A percentile compares a stretch with the other conserved stretches of the same genome.
These are phyloP conservation scores for Juglanconis sp. DNA, from an alignment of 2,329 filamentous ascomycete species.

Conservation along the genomic window DNA sequence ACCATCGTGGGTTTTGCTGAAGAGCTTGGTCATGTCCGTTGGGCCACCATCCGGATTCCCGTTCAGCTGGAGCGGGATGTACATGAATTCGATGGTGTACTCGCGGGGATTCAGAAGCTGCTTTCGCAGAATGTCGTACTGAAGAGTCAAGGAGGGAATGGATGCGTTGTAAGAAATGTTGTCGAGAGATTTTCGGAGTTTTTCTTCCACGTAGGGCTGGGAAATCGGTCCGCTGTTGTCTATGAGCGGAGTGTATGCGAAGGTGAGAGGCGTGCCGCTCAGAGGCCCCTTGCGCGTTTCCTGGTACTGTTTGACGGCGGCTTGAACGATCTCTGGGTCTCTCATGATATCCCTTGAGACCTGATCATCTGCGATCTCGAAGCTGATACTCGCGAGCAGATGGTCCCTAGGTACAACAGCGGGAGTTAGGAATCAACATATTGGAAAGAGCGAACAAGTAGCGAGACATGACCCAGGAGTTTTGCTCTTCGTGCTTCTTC, in stretches of 20 bases:
- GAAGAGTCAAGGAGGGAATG: not conserved
- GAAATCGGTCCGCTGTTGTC: not conserved
- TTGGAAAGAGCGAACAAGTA: not conserved
- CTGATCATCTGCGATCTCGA: slow-evolving; percentile 31
- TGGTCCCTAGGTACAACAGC: not conserved
- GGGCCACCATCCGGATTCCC: not conserved
- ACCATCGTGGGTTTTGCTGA: slow-evolving; percentile 27
- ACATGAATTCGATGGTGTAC: not conserved
- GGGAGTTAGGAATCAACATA: not conserved
- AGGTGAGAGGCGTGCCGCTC: slow-evolving; percentile 14
- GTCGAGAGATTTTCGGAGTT: not conserved
- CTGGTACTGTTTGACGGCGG: slow-evolving; percentile 24
- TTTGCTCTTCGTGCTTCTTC: too few species aligned
- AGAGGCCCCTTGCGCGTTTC: slow-evolving; percentile 26
- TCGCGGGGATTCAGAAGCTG: not conserved
- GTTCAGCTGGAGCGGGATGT: not conserved
- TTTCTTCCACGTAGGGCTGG: not conserved
- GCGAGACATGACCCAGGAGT: too few species aligned
- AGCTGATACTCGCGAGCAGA: slow-evolving; percentile 6
- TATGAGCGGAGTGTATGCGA: not conserved
- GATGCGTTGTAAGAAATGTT: not conserved
- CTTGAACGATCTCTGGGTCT: slow-evolving; percentile 13
- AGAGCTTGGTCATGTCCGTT: slow-evolving; percentile 22
- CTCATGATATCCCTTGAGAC: slow-evolving; percentile 21
- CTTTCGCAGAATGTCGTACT: not conserved